phyloP scores from a whole-genome alignment of 2,329 filamentous ascomycete species.

The Zelopaecilomyces penicillatus region DNA sequence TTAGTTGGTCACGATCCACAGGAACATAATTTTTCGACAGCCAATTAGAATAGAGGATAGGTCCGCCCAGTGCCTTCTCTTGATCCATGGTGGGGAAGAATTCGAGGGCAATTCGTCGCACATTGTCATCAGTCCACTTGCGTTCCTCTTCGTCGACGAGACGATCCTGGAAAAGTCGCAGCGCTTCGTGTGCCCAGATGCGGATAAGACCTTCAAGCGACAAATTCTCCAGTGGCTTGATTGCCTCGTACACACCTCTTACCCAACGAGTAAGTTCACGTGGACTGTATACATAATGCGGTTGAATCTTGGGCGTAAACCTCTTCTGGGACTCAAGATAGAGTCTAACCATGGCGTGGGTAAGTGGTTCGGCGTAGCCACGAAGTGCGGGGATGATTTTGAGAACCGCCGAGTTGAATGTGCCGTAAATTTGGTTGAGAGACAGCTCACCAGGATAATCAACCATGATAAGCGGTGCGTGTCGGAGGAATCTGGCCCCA shows the following conservation, averaged over 20 bases:
- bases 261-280: slow-evolving; percentile 98
- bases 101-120: slow-evolving; percentile 78
- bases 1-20: slow-evolving; percentile 86
- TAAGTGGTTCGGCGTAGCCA: slow-evolving; percentile 88
- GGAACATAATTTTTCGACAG: slow-evolving; percentile 97
- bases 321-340: slow-evolving; percentile 90
- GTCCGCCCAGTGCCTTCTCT: slow-evolving; percentile 76
- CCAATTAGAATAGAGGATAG: slow-evolving; percentile 99
- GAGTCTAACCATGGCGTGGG: slow-evolving; percentile 94
- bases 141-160: slow-evolving; percentile 90
- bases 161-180: slow-evolving; percentile 94
- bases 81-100: slow-evolving; percentile 96
- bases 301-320: slow-evolving; percentile 94
- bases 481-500: slow-evolving; percentile 85
- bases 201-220: slow-evolving; percentile 85
- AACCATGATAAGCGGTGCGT: slow-evolving; percentile 98
- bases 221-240: slow-evolving; percentile 80
- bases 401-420: slow-evolving; percentile 90
- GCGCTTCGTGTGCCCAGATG: slow-evolving; percentile 96
- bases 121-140: slow-evolving; percentile 86
- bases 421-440: slow-evolving; percentile 94
- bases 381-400: slow-evolving; percentile 95
- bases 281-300: slow-evolving; percentile 98
- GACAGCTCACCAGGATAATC: slow-evolving; percentile 96
- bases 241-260: slow-evolving; percentile 93